Conservation (phyloP, 2,329 filamentous ascomycete genomes). For the Colletotrichum australisinense region DNA sequence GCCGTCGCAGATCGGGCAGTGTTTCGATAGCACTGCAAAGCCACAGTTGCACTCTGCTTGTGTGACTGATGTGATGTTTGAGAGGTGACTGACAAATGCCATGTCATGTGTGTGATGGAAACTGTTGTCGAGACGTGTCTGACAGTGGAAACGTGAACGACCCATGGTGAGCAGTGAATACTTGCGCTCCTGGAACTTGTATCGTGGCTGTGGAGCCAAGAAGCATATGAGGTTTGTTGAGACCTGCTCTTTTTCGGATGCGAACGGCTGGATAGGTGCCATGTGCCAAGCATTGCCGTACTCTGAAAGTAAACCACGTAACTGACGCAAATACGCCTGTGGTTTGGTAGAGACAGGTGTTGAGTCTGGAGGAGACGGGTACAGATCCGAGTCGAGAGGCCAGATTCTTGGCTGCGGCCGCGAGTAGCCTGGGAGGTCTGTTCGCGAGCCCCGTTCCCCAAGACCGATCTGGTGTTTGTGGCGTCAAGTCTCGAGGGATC, state of each 20-base stretch:
- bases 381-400: slow-evolving; percentile 3
- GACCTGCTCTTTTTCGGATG: background rate
- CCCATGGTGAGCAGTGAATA: background rate
- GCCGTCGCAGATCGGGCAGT: background rate
- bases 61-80: slow-evolving; percentile 15
- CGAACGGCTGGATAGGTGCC: background rate
- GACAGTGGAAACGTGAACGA: background rate
- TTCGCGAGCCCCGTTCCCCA: slow-evolving; percentile 17
- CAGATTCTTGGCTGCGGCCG: background rate
- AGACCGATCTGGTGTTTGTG: slow-evolving; percentile 15
- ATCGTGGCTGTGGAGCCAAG: background rate
- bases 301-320: background rate
- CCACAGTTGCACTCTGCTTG: background rate
- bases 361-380: background rate
- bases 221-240: background rate
- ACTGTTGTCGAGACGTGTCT: background rate
- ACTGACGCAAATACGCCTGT: background rate
- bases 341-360: background rate
- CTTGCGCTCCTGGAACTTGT: background rate
- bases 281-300: background rate
- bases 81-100: slow-evolving; percentile 15
- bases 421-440: background rate
- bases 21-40: slow-evolving; percentile 23
- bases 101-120: slow-evolving; percentile 10
- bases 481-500: background rate